These are phyloP conservation scores for Tylopilus vinaceipallidus DNA, from an alignment of 768 basidiomycete genomes.

Conservation along the genomic window DNA sequence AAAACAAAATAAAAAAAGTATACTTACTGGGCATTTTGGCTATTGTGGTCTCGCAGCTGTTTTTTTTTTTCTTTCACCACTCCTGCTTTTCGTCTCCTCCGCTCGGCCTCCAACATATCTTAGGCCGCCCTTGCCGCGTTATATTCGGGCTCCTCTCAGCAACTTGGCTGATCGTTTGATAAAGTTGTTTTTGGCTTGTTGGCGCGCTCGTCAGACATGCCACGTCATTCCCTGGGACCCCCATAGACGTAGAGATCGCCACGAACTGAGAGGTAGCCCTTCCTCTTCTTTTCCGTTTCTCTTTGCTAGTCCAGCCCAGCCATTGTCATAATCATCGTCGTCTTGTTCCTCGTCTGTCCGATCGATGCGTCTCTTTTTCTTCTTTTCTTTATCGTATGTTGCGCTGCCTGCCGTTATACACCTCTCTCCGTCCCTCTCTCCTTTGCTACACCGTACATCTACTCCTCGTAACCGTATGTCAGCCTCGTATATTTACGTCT, in stretches of 20 bases:
- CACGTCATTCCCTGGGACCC: conserved; percentile 11
- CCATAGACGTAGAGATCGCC: conserved; percentile 20
- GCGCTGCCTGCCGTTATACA: too few relatives aligned
- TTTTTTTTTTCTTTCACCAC: conserved; percentile 10
- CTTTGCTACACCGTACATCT: too few relatives aligned
- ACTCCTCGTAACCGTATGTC: too few relatives aligned
- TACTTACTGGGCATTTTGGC: conserved; percentile 35
- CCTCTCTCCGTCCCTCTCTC: too few relatives aligned
- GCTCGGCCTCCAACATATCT: conserved; percentile 35
- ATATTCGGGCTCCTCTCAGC: conserved; percentile 5
- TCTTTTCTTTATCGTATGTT: not conserved
- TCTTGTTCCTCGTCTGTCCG: too few relatives aligned
- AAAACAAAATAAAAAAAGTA: conserved; percentile 40
- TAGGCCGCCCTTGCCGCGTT: conserved; percentile 21
- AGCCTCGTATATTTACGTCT: conserved; percentile 18
- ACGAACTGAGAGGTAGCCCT: conserved; percentile 7
- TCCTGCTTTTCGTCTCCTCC: conserved; percentile 11
- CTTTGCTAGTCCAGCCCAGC: too few relatives aligned
- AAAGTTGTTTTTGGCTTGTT: too few relatives aligned
- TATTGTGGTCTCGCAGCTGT: conserved; percentile 16
- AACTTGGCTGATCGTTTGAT: conserved; percentile 7
- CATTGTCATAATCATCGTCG: too few relatives aligned
- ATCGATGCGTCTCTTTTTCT: not conserved
- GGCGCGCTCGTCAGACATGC: conserved; percentile 7
- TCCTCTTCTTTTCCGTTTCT: too few relatives aligned